phyloP scores from a whole-genome alignment of 768 basidiomycete genomes.

The Botryobasidium botryosum region DNA sequence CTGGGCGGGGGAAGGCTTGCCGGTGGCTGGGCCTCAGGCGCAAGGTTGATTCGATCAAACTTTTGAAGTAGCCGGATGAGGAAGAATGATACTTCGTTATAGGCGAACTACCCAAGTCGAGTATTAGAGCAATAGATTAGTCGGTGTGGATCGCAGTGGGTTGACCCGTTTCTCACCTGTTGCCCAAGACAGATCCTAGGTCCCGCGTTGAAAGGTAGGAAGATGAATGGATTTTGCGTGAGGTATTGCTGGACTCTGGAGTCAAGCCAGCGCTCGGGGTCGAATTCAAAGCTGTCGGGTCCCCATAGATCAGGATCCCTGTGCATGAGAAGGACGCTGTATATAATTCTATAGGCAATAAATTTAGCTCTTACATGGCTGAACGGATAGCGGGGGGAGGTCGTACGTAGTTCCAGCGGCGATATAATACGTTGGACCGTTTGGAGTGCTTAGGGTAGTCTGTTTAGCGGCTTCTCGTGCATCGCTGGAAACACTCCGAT shows the following conservation, averaged over 20 bases:
- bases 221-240: slow-evolving; percentile 21
- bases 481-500: too few relatives aligned
- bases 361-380: too few relatives aligned
- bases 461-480: too few relatives aligned
- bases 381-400: slow-evolving; percentile 34
- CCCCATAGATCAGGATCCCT: slow-evolving; percentile 58
- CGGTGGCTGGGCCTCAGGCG: slow-evolving; percentile 41
- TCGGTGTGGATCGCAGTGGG: not conserved
- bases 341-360: slow-evolving; percentile 20
- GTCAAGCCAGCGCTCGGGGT: slow-evolving; percentile 64
- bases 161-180: not conserved
- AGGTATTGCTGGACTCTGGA: slow-evolving; percentile 21
- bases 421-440: slow-evolving; percentile 25
- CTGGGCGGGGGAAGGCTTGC: slow-evolving; percentile 42
- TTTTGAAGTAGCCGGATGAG: slow-evolving; percentile 49
- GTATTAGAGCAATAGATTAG: not conserved
- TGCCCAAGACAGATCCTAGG: slow-evolving; percentile 27
- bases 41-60: slow-evolving; percentile 41
- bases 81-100: slow-evolving; percentile 35
- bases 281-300: slow-evolving; percentile 54
- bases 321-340: slow-evolving; percentile 44
- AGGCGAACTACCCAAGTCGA: not conserved
- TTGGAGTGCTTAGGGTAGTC: slow-evolving; percentile 37
- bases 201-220: slow-evolving; percentile 50
- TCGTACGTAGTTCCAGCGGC: slow-evolving; percentile 38